phyloP scores from a whole-genome alignment of 2,329 filamentous ascomycete genomes.

The Cercospora beticola region DNA sequence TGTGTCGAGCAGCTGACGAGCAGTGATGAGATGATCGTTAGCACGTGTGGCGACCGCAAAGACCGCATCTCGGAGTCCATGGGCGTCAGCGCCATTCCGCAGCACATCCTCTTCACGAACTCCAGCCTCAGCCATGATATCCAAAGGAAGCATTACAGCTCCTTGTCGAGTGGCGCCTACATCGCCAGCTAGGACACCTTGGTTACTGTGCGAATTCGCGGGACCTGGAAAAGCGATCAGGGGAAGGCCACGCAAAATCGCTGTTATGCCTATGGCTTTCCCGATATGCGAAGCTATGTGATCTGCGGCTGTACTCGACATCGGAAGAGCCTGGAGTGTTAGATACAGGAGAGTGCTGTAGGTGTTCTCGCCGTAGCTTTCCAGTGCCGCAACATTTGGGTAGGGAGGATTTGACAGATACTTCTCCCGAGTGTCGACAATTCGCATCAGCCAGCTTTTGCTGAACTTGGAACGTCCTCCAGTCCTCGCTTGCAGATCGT shows the following conservation, averaged over 20 bases:
- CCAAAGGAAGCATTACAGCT: slow-evolving; percentile 76
- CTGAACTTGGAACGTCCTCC: slow-evolving; percentile 53
- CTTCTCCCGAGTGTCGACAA: slow-evolving; percentile 79
- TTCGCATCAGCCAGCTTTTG: slow-evolving; percentile 59
- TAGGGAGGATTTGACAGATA: slow-evolving; percentile 83
- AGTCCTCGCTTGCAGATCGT: slow-evolving; percentile 53
- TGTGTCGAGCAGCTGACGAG: slow-evolving; percentile 83
- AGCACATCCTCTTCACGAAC: slow-evolving; percentile 89
- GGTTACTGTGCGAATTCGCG: slow-evolving; percentile 56
- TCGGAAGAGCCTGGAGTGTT: slow-evolving; percentile 73
- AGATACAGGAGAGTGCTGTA: slow-evolving; percentile 92
- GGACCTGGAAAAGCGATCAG: slow-evolving; percentile 77
- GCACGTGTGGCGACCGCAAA: slow-evolving; percentile 91
- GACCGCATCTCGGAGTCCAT: slow-evolving; percentile 81
- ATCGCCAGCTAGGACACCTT: slow-evolving; percentile 42
- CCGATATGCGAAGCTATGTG: slow-evolving; percentile 94
- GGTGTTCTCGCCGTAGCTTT: slow-evolving; percentile 90
- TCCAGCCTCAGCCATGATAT: slow-evolving; percentile 79
- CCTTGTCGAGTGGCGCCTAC: slow-evolving; percentile 54
- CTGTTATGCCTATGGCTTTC: slow-evolving; percentile 85
- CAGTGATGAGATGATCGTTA: slow-evolving; percentile 93
- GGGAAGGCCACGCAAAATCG: slow-evolving; percentile 82
- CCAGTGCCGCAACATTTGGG: slow-evolving; percentile 67
- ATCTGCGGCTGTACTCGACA: slow-evolving; percentile 81
- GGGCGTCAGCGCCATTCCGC: slow-evolving; percentile 72